Evolutionary conservation across 768 basidiomycete species (phyloP).

Genomic region (Asterophora lycoperdoides): DNA sequence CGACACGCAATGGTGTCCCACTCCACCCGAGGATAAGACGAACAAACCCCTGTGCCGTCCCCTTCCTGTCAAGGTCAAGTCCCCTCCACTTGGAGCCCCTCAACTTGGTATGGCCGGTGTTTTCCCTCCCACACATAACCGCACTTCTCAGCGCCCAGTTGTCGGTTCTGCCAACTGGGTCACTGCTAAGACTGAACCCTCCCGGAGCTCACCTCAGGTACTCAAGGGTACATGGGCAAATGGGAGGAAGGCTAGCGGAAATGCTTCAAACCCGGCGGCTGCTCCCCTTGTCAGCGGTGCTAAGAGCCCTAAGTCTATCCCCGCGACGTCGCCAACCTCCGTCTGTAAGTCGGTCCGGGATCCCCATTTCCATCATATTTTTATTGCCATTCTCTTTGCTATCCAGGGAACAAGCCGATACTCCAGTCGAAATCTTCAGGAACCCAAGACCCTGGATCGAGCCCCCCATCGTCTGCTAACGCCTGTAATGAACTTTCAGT

Average conservation of each 20-base stretch:
- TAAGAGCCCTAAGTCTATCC: background rate
- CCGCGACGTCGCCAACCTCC: background rate
- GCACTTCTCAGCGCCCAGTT: slow-evolving; percentile 21
- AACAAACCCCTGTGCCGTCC: slow-evolving; percentile 42
- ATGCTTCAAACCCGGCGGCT: background rate
- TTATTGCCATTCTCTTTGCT: background rate
- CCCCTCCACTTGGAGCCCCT: slow-evolving; percentile 25
- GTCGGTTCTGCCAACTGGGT: slow-evolving; percentile 28
- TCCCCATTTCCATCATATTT: background rate
- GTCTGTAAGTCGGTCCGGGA: slow-evolving; percentile 3
- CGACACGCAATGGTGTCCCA: slow-evolving; percentile 33
- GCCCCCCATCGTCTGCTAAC: slow-evolving; percentile 1
- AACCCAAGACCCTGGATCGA: slow-evolving; percentile 1
- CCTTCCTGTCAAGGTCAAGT: slow-evolving; percentile 31
- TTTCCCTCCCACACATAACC: background rate
- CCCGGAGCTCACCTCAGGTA: slow-evolving; percentile 6
- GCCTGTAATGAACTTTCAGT: slow-evolving; percentile 6
- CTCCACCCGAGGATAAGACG: slow-evolving; percentile 40
- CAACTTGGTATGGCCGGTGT: slow-evolving; percentile 23
- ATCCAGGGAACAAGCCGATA: slow-evolving; percentile 23
- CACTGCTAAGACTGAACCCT: slow-evolving; percentile 4
- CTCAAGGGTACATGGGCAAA: slow-evolving; percentile 20
- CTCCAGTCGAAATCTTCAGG: background rate
- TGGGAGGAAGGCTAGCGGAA: background rate
- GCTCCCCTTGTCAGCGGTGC: background rate